Evolutionary conservation across 306 rosid species (phyloP), one percentile per base, ranked within the genome.

Genomic region (Ziziphus jujuba): DNA sequence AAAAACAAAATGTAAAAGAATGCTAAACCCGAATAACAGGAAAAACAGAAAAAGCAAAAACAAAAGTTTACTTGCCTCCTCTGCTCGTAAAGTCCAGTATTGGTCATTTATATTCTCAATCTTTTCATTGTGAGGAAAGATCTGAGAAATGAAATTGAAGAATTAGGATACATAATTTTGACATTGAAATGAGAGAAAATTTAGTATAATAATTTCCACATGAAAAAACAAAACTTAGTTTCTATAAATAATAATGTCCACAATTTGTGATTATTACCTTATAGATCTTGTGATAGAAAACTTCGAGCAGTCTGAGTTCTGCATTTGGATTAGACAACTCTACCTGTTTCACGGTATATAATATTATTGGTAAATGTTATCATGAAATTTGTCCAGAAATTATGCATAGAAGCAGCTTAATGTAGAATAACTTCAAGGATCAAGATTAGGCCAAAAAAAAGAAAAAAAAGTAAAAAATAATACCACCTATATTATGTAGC

Each of bases 231-330:
- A 1, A 14, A 49, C 54, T 49, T 15, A n/a, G 5, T 49, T 49
- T 9, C 54, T 15, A 50, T 50, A 16, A 7, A 20, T n/a, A 13
- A 35, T 21, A n/a, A 19, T 48, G 33, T 33, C 13, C 23, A 4
- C 34, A 40, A 14, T 1, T 28, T 28, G 33, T 28, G 49, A 48
- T 6, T 51, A n/a, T 24, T 55, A 92, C 98, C 97, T 92, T 92
- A 67, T 92, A 92, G 53, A 92, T 92, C 81, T 87, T 92, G 85
- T 92, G 98, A 78, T 87, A 87, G 72, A 92, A 92, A 78, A 90
- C 97, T 76, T 92, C 98, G 20, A 92, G 86, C 73, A 92, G 76
- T 77, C 98, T 83, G 63, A 92, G 84, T 78, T 90, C 97, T 10
- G 93, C 98, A 69, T 84, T 71, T 19, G 91, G 89, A 80, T 75